Conservation (phyloP, 2,329 filamentous ascomycete genomes). For the Leptographium wingfieldii region DNA sequence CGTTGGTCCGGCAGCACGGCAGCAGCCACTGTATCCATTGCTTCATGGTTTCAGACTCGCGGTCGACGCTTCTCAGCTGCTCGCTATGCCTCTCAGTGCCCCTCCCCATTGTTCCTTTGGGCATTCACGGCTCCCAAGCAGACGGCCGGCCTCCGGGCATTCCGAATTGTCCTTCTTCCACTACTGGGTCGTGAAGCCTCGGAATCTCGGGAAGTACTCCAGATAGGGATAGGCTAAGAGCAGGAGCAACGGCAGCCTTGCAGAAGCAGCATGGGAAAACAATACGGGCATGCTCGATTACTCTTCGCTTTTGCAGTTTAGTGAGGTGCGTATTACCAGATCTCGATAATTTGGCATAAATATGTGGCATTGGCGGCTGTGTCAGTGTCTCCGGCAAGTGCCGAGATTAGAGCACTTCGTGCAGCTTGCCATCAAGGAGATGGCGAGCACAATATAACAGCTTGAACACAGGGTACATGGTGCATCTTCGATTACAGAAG, state of each 20-base stretch:
- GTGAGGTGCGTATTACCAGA: not conserved
- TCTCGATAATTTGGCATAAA: not conserved
- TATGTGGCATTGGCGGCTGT: not conserved
- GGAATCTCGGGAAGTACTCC: not conserved
- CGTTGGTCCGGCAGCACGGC: conserved; percentile 9
- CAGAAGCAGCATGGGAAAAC: not conserved
- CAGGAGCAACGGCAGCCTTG: not conserved
- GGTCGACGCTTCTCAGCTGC: not conserved
- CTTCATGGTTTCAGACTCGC: not conserved
- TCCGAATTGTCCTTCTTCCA: not conserved
- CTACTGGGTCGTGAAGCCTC: not conserved
- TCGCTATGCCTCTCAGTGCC: not conserved
- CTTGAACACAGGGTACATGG: not conserved
- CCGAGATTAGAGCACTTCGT: not conserved
- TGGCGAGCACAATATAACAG: not conserved
- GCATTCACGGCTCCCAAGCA: not conserved
- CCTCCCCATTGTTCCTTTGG: not conserved
- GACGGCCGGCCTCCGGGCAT: not conserved
- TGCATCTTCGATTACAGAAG: not conserved
- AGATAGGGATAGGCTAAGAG: not conserved
- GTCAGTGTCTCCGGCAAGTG: not conserved
- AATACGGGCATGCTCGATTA: not conserved
- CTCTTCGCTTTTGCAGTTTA: not conserved
- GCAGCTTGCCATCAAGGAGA: not conserved
- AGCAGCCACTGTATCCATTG: not conserved